Evolutionary conservation across 345 rosid genomes (phyloP).

Genomic region (Brassica cretica): DNA sequence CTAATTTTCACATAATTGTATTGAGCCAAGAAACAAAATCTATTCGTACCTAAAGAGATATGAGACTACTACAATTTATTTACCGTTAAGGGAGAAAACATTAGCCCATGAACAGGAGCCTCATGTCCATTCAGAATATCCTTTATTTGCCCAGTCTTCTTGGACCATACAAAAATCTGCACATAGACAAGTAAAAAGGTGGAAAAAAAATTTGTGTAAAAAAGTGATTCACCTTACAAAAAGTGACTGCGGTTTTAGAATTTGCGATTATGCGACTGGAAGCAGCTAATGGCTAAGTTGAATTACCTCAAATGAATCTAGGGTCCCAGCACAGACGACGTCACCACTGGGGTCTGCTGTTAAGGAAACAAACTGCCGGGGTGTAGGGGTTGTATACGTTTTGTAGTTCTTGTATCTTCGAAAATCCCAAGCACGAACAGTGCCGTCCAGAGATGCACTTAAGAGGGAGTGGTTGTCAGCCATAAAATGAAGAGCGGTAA

Average conservation of each 20-base stretch:
- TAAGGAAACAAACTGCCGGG: conserved; percentile 93
- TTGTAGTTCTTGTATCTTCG: conserved; percentile 88
- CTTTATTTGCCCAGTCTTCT: conserved; percentile 93
- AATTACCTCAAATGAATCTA: conserved; percentile 91
- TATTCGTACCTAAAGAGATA: neutral
- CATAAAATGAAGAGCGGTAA: conserved; percentile 93
- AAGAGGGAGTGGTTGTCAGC: conserved; percentile 87
- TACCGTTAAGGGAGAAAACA: conserved; percentile 86
- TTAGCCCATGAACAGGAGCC: conserved; percentile 95
- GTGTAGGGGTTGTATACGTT: conserved; percentile 89
- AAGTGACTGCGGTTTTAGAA: neutral
- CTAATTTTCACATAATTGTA: conserved; percentile 4
- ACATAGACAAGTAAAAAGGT: conserved; percentile 20
- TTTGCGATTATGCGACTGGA: neutral
- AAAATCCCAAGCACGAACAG: conserved; percentile 99
- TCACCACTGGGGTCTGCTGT: conserved; percentile 95
- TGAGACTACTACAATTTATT: conserved; percentile 41
- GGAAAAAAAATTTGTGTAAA: too few relatives aligned
- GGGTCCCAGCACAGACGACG: conserved; percentile 95
- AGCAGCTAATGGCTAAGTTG: neutral
- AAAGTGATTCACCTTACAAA: conserved; percentile 13
- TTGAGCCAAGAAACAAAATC: neutral
- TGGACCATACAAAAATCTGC: conserved; percentile 96
- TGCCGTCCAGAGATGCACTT: conserved; percentile 95
- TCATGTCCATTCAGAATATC: conserved; percentile 95